Percentiles rank a stretch among this genome's conserved stretches.
Evolutionary conservation across 176 grass and related monocot genomes (phyloP).

Genomic region (Phoenix roebelenii): DNA sequence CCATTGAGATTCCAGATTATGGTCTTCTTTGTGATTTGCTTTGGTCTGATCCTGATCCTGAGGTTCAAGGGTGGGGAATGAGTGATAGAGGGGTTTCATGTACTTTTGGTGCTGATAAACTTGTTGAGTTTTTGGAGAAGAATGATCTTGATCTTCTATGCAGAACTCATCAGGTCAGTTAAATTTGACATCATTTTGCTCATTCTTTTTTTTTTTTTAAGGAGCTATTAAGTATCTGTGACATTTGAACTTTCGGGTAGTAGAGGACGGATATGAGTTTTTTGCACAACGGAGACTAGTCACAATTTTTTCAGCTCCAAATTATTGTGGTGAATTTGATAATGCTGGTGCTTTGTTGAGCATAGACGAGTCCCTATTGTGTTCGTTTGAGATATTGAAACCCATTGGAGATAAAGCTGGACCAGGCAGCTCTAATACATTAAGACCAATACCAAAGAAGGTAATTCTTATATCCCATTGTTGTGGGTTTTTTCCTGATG

Average conservation of each 20-base stretch:
- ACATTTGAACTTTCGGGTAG: constrained; percentile 9
- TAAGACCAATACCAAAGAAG: constrained; percentile 49
- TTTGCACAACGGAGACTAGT: constrained; percentile 23
- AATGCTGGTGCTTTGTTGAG: constrained; percentile 26
- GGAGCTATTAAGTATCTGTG: background rate
- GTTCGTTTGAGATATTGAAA: constrained; percentile 27
- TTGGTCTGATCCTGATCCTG: constrained; percentile 24
- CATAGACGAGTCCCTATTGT: constrained; percentile 20
- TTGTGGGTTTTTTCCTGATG: background rate
- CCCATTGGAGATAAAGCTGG: constrained; percentile 2
- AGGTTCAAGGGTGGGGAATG: constrained; percentile 13
- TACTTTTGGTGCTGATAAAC: constrained; percentile 56
- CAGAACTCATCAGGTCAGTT: constrained; percentile 57
- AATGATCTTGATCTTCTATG: constrained; percentile 65
- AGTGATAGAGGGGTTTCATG: constrained; percentile 37
- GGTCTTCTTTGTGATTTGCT: constrained; percentile 30
- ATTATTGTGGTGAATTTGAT: constrained; percentile 26
- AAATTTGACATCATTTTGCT: background rate
- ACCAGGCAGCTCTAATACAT: constrained; percentile 10
- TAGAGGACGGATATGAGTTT: constrained; percentile 27
- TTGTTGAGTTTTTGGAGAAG: constrained; percentile 63
- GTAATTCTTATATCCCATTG: constrained; percentile 15
- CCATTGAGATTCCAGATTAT: constrained; percentile 21
- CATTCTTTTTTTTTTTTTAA: background rate
- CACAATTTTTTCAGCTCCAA: constrained; percentile 28